These are phyloP conservation scores for Starmera pachycereana DNA, from an alignment of 805 yeast species.

Conservation along the genomic window DNA sequence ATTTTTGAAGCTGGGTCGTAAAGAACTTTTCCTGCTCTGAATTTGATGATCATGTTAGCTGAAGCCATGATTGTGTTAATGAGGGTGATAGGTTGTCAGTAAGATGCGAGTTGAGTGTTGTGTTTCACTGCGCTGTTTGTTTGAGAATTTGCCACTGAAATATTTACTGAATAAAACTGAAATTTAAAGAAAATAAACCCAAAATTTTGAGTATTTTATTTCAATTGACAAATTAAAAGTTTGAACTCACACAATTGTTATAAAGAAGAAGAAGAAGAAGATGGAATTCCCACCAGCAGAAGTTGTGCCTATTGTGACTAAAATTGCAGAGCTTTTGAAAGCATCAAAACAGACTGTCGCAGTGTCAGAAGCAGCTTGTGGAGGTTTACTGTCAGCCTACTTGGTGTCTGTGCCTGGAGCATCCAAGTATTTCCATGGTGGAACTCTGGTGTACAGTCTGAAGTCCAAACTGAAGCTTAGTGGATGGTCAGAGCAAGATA, in stretches of 20 bases:
- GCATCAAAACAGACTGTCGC: constrained; percentile 55
- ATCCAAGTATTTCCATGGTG: constrained; percentile 73
- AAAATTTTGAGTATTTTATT: too few species aligned
- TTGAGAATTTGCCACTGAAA: too few species aligned
- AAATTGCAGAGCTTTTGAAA: constrained; percentile 48
- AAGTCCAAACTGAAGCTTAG: constrained; percentile 62
- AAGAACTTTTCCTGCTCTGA: constrained; percentile 73
- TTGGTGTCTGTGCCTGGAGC: constrained; percentile 82
- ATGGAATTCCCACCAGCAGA: constrained; percentile 49
- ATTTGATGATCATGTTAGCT: constrained; percentile 35
- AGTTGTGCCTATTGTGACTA: constrained; percentile 36
- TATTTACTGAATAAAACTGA: too few species aligned
- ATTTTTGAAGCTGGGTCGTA: constrained; percentile 48
- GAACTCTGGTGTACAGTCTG: constrained; percentile 69
- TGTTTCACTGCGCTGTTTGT: too few species aligned
- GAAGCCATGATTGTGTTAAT: too few species aligned
- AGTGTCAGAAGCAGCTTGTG: constrained; percentile 83
- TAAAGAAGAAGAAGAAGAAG: background rate
- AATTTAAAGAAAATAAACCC: too few species aligned
- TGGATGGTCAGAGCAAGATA: constrained; percentile 72
- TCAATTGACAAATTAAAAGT: too few species aligned
- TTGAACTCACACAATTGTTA: background rate
- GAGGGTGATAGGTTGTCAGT: too few species aligned
- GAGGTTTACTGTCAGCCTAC: constrained; percentile 76
- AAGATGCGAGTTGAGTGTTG: too few species aligned